These are phyloP conservation scores for Rhynchosporium graminicola DNA, from an alignment of 2,329 filamentous ascomycete genomes.

Conservation along the genomic window DNA sequence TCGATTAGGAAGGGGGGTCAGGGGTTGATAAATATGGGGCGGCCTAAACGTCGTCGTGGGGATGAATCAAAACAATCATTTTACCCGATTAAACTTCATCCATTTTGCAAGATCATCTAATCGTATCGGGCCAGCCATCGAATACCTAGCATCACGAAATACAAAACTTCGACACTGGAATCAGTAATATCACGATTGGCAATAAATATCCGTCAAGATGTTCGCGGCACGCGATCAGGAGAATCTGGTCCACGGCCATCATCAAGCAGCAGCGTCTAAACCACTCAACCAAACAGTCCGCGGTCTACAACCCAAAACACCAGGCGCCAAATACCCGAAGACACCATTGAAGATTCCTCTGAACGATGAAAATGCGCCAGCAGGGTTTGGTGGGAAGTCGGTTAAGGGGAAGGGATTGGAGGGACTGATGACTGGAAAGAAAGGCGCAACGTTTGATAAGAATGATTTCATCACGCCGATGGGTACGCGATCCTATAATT, in stretches of 20 bases:
- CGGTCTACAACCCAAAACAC: constrained; percentile 72
- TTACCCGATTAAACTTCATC: constrained; percentile 5
- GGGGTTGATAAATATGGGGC: constrained; percentile 1
- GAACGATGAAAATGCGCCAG: constrained; percentile 82
- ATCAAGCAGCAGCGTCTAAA: constrained; percentile 70
- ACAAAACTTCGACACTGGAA: neutral
- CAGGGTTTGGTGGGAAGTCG: constrained; percentile 59
- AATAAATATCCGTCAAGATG: constrained; percentile 53
- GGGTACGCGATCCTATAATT: constrained; percentile 54
- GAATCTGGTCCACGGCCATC: constrained; percentile 77
- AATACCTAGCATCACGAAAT: constrained; percentile 9
- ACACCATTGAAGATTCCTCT: constrained; percentile 77
- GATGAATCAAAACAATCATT: constrained; percentile 17
- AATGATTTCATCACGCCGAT: constrained; percentile 77
- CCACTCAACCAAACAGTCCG: constrained; percentile 65
- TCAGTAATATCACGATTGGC: too few species aligned
- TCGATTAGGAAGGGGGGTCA: constrained; percentile 14
- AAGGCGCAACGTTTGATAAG: constrained; percentile 53
- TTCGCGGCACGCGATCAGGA: constrained; percentile 82
- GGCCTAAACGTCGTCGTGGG: constrained; percentile 12
- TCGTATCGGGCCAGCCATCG: neutral
- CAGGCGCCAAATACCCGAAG: constrained; percentile 73
- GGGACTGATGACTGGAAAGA: constrained; percentile 56
- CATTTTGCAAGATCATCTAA: neutral
- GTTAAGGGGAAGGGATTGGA: constrained; percentile 57